These are phyloP conservation scores for Cordyceps javanica DNA, from an alignment of 2,329 filamentous ascomycete species.

Conservation along the genomic window DNA sequence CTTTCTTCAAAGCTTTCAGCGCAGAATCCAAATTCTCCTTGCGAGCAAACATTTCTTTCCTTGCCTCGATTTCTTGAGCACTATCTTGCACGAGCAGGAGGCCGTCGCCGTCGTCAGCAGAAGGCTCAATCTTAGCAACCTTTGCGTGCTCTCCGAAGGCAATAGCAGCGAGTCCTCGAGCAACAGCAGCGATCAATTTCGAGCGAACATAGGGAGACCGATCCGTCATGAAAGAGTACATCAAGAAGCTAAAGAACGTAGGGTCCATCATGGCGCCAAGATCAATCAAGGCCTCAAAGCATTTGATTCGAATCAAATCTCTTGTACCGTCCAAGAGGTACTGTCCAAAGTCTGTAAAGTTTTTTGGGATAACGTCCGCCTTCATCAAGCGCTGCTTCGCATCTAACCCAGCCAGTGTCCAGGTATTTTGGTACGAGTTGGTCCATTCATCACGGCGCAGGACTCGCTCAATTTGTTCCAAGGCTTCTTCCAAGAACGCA, in stretches of 20 bases:
- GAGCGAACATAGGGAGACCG: slow-evolving; percentile 57
- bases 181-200: slow-evolving; percentile 53
- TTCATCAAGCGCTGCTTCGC: slow-evolving; percentile 60
- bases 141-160: slow-evolving; percentile 56
- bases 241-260: slow-evolving; percentile 48
- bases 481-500: slow-evolving; percentile 44
- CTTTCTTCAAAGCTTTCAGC: slow-evolving; percentile 35
- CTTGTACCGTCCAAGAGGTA: slow-evolving; percentile 60
- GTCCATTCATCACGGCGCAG: slow-evolving; percentile 64
- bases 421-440: slow-evolving; percentile 61
- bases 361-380: slow-evolving; percentile 50
- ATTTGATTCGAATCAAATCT: slow-evolving; percentile 59
- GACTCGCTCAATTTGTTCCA: slow-evolving; percentile 61
- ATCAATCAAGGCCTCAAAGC: slow-evolving; percentile 57
- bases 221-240: slow-evolving; percentile 55
- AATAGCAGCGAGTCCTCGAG: slow-evolving; percentile 54
- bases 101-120: slow-evolving; percentile 30
- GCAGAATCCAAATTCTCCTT: slow-evolving; percentile 58
- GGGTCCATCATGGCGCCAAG: slow-evolving; percentile 54
- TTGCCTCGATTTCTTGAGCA: slow-evolving; percentile 48
- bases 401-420: slow-evolving; percentile 56
- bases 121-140: slow-evolving; percentile 33
- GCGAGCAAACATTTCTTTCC: slow-evolving; percentile 57
- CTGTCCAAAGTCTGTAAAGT: slow-evolving; percentile 52
- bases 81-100: slow-evolving; percentile 38